Evolutionary conservation across 1,284 basidiomycete genomes (phyloP).

Genomic region (Vanrija sp.): DNA sequence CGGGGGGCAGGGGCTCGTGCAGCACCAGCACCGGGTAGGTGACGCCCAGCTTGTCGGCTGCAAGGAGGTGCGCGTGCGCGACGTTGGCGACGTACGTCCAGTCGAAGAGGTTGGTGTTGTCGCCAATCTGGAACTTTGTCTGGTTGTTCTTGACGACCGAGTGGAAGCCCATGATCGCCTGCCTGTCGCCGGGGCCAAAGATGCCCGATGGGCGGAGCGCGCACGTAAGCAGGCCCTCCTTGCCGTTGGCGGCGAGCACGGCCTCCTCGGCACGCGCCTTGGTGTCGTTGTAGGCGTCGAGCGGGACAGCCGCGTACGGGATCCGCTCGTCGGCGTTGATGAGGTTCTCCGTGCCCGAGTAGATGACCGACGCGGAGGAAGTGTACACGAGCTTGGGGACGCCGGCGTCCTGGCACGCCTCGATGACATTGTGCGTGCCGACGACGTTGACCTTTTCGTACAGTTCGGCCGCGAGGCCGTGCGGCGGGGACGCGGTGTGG

Average conservation of each 20-base stretch:
- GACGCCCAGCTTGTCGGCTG: conserved; percentile 62
- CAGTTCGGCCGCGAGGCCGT: conserved; percentile 64
- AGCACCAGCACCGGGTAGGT: conserved; percentile 51
- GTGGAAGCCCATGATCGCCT: conserved; percentile 76
- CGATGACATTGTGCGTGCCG: conserved; percentile 82
- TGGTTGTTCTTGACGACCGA: conserved; percentile 76
- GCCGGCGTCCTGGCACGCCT: conserved; percentile 66
- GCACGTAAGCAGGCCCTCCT: conserved; percentile 77
- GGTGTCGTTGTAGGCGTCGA: conserved; percentile 95
- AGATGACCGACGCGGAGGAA: conserved; percentile 88
- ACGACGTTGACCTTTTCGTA: conserved; percentile 93
- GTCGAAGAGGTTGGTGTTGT: conserved; percentile 92
- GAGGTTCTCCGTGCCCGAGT: conserved; percentile 71
- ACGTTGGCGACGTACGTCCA: conserved; percentile 98
- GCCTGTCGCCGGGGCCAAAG: conserved; percentile 92
- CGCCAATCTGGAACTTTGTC: conserved; percentile 85
- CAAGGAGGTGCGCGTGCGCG: conserved; percentile 89
- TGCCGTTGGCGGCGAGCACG: conserved; percentile 80
- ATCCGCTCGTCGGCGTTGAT: conserved; percentile 87
- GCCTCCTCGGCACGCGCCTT: conserved; percentile 86
- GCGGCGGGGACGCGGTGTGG: conserved; percentile 90
- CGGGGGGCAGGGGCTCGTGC: conserved; percentile 59
- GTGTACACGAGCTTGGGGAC: conserved; percentile 92
- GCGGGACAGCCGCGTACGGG: conserved; percentile 66
- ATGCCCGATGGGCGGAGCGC: conserved; percentile 93